Base-by-base conservation (phyloP, 139 green algal species). In the Haematococcus sp. region DNA sequence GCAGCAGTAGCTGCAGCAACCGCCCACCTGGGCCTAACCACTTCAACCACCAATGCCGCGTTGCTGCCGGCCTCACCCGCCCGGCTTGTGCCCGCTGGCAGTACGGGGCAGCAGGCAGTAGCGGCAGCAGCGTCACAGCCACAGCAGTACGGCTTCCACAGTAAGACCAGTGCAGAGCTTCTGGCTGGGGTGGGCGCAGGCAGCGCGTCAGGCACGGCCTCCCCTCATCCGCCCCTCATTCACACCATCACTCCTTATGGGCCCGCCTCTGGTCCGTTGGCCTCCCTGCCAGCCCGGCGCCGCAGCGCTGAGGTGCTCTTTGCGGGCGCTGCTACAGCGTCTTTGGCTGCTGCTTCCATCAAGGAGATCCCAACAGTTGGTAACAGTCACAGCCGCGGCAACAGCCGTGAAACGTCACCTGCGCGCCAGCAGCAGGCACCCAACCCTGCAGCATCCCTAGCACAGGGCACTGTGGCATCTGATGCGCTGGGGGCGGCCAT, bases 281-380 rank as follows among this genome's bases (percentile, higher is more conserved):
- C 63, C 4, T 44, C 63, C 35, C 65, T 78, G 49, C 32, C 63
- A 27, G 27, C 63, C 1, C 49, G 70, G 27, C 63, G 65, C 63
- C 64, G 60, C 9, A 33, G 23, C 3, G 66, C 73, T 15, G 64
- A 73, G 27, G 73, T 68, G 25, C n/a, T 65, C 23, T 65, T 65
- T 34, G 25, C 58, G 17, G 58, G 58, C n/a, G 58, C 58, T 16
- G 58, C 58, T 35, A 28, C 30, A 11, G 58, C 58, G 3, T 33
- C 58, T 40, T 35, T 11, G 7, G 40, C 11, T 11, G 40, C 40
- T 7, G 40, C 40, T 11, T 49, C 40, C 40, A 49, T 49, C 40
- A 49, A 49, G 40, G 7, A 49, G 40, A 49, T 49, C 40, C 40
- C 40, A 19, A 49, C 40, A 7, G 40, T 49, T 7, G 11, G 40